These are phyloP conservation scores for Melampsora americana DNA, from an alignment of 1,284 basidiomycete genomes.

Conservation along the genomic window DNA sequence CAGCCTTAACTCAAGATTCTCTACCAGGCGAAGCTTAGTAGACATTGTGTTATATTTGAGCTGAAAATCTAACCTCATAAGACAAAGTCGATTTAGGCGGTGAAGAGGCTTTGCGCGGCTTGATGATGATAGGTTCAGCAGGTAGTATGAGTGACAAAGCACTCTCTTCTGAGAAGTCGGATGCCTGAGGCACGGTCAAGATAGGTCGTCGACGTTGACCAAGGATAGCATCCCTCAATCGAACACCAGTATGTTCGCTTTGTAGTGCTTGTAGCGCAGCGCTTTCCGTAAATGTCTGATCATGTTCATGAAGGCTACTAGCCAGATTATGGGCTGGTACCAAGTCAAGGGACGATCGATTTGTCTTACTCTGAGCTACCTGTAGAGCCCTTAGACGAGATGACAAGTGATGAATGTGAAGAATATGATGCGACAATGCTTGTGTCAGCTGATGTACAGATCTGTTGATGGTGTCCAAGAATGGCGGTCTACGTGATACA, in stretches of 20 bases:
- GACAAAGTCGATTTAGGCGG: background rate
- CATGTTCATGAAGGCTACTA: background rate
- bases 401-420: slow-evolving; percentile 24
- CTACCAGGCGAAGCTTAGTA: background rate
- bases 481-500: slow-evolving; percentile 22
- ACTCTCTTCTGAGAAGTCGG: background rate
- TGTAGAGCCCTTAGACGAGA: slow-evolving; percentile 12
- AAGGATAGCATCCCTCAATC: slow-evolving; percentile 27
- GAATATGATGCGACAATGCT: slow-evolving; percentile 33
- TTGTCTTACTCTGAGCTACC: slow-evolving; percentile 8
- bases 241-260: slow-evolving; percentile 29
- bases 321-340: background rate
- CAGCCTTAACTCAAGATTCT: background rate
- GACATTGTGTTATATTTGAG: background rate
- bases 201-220: slow-evolving; percentile 14
- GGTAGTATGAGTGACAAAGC: slow-evolving; percentile 28
- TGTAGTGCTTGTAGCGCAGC: slow-evolving; percentile 25
- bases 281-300: slow-evolving; percentile 14
- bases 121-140: slow-evolving; percentile 17
- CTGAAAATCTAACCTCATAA: background rate
- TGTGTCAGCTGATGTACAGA: slow-evolving; percentile 27
- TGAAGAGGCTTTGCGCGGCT: background rate
- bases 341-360: background rate
- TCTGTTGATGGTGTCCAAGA: slow-evolving; percentile 37
- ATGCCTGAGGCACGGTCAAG: slow-evolving; percentile 10